A percentile compares a stretch with the other conserved stretches of the same genome.
These are phyloP conservation scores for Candida sakaeoensis DNA, from an alignment of 805 yeast genomes.

Conservation along the genomic window DNA sequence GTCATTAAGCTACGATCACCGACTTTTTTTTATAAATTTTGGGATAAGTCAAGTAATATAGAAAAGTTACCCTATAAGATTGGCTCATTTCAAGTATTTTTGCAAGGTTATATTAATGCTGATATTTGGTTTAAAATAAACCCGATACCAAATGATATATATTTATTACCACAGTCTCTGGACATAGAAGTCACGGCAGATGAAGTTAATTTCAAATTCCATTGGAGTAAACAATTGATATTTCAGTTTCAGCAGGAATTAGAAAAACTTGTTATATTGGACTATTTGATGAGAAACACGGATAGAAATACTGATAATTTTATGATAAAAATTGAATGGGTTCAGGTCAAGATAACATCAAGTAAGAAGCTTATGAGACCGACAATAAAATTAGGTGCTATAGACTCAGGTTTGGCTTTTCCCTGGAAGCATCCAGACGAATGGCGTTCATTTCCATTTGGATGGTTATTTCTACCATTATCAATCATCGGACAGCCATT, in stretches of 20 bases:
- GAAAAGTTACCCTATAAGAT: conserved; percentile 43
- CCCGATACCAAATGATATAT: conserved; percentile 48
- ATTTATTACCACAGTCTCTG: conserved; percentile 16
- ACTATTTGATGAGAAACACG: conserved; percentile 70
- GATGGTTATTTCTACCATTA: conserved; percentile 69
- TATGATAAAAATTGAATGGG: conserved; percentile 64
- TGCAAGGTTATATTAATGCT: conserved; percentile 58
- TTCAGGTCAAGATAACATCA: conserved; percentile 8
- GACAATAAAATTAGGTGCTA: conserved; percentile 57
- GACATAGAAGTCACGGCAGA: conserved; percentile 15
- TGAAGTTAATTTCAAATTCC: conserved; percentile 26
- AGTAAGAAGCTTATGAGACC: conserved; percentile 25
- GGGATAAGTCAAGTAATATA: conserved; percentile 29
- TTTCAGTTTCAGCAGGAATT: conserved; percentile 55
- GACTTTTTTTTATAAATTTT: conserved; percentile 50
- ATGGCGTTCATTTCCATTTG: conserved; percentile 76
- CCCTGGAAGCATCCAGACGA: conserved; percentile 85
- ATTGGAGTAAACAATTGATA: conserved; percentile 51
- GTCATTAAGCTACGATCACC: conserved; percentile 47
- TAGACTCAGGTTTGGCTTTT: conserved; percentile 69
- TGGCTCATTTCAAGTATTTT: conserved; percentile 66
- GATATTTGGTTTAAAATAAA: conserved; percentile 50
- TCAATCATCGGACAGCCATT: conserved; percentile 67
- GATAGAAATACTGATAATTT: conserved; percentile 74
- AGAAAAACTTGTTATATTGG: conserved; percentile 67